Conservation (phyloP, 2,329 filamentous ascomycete species). For the Neofusicoccum cordaticola region DNA sequence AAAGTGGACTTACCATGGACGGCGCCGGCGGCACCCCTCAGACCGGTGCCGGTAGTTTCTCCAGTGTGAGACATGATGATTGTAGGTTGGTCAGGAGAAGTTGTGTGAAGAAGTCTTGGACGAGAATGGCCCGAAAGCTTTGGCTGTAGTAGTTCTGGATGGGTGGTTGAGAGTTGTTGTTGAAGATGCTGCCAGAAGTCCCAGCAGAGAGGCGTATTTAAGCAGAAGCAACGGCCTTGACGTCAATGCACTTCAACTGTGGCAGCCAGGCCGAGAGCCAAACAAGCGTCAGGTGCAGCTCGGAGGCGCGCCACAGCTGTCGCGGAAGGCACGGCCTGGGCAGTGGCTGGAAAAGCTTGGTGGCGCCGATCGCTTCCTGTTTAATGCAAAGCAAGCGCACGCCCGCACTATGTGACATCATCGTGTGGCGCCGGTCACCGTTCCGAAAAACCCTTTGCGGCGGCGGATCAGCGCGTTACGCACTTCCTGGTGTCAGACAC, state of each 20-base stretch:
- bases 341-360: constrained; percentile 14
- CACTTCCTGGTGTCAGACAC: neutral
- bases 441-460: neutral
- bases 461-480: constrained; percentile 1
- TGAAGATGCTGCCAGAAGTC: constrained; percentile 13
- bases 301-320: neutral
- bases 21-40: constrained; percentile 34
- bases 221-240: neutral
- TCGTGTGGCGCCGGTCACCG: neutral
- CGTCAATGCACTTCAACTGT: constrained; percentile 3
- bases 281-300: neutral
- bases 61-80: constrained; percentile 28
- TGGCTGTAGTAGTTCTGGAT: neutral
- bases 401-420: constrained; percentile 10
- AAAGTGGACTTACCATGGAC: constrained; percentile 30
- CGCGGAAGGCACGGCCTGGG: neutral
- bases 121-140: neutral
- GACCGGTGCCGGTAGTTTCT: constrained; percentile 27
- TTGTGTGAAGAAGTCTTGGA: neutral
- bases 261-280: neutral
- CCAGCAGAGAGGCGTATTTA: constrained; percentile 5
- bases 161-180: neutral
- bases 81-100: neutral
- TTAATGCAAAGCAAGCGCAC: neutral
- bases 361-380: neutral